Evolutionary conservation across 495 filamentous ascomycete genomes (phyloP).

Genomic region (Penicillium argentinense): DNA sequence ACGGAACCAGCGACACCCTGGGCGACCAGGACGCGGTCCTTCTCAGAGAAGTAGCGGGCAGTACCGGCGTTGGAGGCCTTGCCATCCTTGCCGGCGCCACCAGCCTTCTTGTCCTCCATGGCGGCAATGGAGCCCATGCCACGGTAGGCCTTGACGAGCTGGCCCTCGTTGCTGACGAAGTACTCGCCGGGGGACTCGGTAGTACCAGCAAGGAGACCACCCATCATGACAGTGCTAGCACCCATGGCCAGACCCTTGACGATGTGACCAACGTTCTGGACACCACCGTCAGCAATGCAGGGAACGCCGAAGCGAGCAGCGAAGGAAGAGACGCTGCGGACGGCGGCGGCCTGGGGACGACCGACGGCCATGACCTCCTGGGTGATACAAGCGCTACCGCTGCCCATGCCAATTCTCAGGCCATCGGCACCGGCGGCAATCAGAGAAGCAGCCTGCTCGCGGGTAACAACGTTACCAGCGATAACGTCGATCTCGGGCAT

Average conservation of each 20-base stretch:
- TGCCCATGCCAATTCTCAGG: constrained; percentile 98
- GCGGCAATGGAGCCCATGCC: constrained; percentile 98
- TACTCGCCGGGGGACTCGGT: constrained; percentile 97
- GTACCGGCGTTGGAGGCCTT: constrained; percentile 94
- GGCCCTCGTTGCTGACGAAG: constrained; percentile 89
- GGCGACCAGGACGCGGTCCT: constrained; percentile 88
- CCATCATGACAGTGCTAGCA: constrained; percentile 98
- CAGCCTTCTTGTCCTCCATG: constrained; percentile 98
- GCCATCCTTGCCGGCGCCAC: constrained; percentile 60
- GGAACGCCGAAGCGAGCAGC: constrained; percentile 93
- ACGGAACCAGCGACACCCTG: constrained; percentile 90
- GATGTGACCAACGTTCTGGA: constrained; percentile 98
- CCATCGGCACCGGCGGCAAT: constrained; percentile 96
- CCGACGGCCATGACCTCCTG: constrained; percentile 99
- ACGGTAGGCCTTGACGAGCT: constrained; percentile 98
- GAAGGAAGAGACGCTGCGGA: constrained; percentile 84
- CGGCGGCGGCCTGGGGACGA: constrained; percentile 88
- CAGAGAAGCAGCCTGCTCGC: constrained; percentile 86
- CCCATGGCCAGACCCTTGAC: constrained; percentile 96
- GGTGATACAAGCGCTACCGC: constrained; percentile 96
- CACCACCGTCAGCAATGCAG: constrained; percentile 95
- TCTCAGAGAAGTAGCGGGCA: constrained; percentile 97
- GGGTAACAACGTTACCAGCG: constrained; percentile 95
- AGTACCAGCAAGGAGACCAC: constrained; percentile 92
- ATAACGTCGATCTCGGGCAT: constrained; percentile 90